Evolutionary conservation across 2,329 filamentous ascomycete genomes (phyloP).

Genomic region (Botrytis pseudocinerea): DNA sequence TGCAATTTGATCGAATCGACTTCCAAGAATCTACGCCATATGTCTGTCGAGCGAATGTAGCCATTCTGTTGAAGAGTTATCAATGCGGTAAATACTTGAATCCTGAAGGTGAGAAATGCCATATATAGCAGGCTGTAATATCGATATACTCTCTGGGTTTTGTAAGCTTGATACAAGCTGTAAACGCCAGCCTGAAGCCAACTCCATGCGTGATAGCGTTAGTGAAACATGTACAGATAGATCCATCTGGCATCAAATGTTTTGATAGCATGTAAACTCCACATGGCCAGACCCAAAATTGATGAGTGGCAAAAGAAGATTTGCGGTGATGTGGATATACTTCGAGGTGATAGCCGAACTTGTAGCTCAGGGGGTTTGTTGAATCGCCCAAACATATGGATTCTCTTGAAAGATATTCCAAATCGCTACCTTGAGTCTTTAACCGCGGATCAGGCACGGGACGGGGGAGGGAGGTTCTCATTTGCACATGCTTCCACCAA

Average conservation of each 20-base stretch:
- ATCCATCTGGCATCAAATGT: background rate
- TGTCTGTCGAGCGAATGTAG: background rate
- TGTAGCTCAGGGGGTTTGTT: slow-evolving; percentile 1
- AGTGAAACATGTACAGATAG: background rate
- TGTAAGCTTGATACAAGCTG: background rate
- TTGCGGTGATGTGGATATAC: background rate
- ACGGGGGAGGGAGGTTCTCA: background rate
- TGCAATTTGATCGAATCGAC: background rate
- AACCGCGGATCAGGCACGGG: background rate
- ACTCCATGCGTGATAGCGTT: background rate
- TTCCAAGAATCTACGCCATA: background rate
- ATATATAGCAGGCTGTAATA: background rate
- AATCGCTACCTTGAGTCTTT: background rate
- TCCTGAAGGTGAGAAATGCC: background rate
- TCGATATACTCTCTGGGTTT: background rate
- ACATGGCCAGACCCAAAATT: background rate
- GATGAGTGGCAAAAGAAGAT: slow-evolving; percentile 10
- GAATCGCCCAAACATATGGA: background rate
- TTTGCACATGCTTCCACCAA: background rate
- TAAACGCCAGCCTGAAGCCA: background rate
- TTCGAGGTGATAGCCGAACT: background rate
- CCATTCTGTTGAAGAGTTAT: background rate
- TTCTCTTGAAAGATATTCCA: background rate
- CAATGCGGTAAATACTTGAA: too few relatives aligned
- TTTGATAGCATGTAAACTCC: background rate